Evolutionary conservation across 768 basidiomycete genomes (phyloP).

Genomic region (Hypholoma sublateritium): DNA sequence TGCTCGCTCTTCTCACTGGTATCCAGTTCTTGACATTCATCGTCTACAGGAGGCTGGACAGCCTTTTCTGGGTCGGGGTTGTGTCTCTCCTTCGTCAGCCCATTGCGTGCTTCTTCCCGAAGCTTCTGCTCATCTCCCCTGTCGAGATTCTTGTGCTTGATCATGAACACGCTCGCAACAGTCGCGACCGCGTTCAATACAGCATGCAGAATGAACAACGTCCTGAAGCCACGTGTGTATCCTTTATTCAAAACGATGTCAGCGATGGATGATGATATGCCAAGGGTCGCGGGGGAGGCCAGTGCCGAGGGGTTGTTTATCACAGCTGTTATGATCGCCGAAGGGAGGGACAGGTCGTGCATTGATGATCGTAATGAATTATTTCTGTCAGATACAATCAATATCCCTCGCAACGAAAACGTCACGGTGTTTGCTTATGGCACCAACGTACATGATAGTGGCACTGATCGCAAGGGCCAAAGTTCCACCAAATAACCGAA

Average conservation of each 20-base stretch:
- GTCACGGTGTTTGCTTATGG: neutral
- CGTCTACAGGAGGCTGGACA: neutral
- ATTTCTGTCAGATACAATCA: constrained; percentile 31
- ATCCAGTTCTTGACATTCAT: neutral
- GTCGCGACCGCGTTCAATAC: constrained; percentile 52
- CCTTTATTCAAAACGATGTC: constrained; percentile 43
- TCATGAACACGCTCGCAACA: constrained; percentile 56
- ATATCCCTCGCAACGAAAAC: neutral
- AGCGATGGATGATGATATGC: constrained; percentile 37
- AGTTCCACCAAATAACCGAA: constrained; percentile 70
- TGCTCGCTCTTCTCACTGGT: neutral
- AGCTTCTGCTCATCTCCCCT: constrained; percentile 54
- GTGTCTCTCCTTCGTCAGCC: neutral
- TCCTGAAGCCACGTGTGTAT: constrained; percentile 56
- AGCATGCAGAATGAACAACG: constrained; percentile 63
- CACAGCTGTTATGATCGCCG: constrained; percentile 14
- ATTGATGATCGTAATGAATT: constrained; percentile 47
- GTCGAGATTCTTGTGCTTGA: constrained; percentile 59
- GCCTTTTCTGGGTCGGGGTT: constrained; percentile 1
- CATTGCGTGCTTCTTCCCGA: constrained; percentile 33
- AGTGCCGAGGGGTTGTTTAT: constrained; percentile 48
- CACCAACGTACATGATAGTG: constrained; percentile 47
- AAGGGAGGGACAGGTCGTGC: constrained; percentile 34
- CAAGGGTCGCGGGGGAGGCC: constrained; percentile 28
- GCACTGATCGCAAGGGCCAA: constrained; percentile 62